A percentile compares a stretch with the other conserved stretches of the same genome.
phyloP scores from a whole-genome alignment of 176 grass and related monocot species.

The Triticum monococcum region DNA sequence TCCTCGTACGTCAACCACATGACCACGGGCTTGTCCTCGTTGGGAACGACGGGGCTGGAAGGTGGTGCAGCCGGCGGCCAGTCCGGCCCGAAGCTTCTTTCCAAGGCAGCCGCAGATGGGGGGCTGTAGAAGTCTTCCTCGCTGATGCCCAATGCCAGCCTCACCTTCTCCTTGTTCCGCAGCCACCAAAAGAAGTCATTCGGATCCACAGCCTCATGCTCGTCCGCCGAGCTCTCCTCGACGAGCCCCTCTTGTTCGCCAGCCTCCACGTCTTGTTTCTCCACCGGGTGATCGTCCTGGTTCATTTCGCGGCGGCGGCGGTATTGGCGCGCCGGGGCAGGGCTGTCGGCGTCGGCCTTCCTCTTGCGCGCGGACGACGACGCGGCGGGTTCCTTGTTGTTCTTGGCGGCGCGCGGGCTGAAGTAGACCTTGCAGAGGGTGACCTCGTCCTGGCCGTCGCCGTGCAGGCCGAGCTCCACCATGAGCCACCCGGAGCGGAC shows the following conservation, averaged over 20 bases:
- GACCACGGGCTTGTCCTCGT: neutral
- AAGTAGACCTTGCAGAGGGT: constrained; percentile 44
- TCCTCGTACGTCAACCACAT: neutral
- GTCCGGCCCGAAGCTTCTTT: neutral
- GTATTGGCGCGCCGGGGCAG: neutral
- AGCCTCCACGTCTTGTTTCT: no score
- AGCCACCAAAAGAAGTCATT: neutral
- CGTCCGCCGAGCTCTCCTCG: neutral
- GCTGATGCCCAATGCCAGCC: neutral
- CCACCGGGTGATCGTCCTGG: neutral
- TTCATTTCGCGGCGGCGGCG: neutral
- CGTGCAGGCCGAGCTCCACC: constrained; percentile 44
- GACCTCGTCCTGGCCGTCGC: neutral
- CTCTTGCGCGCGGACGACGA: constrained; percentile 6
- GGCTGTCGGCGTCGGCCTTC: constrained; percentile 8
- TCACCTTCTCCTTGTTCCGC: neutral
- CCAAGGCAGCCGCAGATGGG: neutral
- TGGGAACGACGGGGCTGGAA: neutral
- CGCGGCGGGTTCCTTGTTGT: neutral
- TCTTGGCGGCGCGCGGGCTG: constrained; percentile 20
- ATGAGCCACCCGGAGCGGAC: constrained; percentile 37
- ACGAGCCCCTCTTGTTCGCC: neutral
- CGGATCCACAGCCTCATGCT: neutral
- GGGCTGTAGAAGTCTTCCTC: neutral
- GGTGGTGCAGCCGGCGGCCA: neutral